Base-by-base conservation (phyloP, 495 filamentous ascomycete genomes). In the Platismatia glauca region DNA sequence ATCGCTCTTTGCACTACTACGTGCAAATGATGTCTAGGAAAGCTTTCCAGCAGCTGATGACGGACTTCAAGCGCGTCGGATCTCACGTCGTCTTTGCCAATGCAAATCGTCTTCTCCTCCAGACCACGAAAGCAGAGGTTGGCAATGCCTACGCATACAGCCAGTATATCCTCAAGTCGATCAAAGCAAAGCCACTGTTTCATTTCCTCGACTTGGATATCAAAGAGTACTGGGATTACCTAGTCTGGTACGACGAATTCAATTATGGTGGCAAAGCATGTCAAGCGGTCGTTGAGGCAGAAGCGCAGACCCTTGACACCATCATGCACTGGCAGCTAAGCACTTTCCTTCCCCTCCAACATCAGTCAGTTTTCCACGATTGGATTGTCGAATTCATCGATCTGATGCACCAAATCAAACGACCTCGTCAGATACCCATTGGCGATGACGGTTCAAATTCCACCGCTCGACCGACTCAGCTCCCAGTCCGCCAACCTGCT, bases 221-320 rank as follows among this genome's bases (percentile, higher is more conserved):
- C 71, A 96, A 92, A 68, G 94, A 99, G 72, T 99, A 97, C 72
- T 99, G 94, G 94, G 94, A 99, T 71, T 97, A 97, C 72, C 85
- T 99, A 0, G 86, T 96, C n/a, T 99, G 94, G 94, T 97, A 97
- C 65, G 94, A 99, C 72, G 91, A 96, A 74, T 94, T 91, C 77
- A 99, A 99, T 74, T 96, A 97, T 71, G 94, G 94, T 59, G 94
- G 94, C 60, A 96, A 94, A 70, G 95, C 90, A 4, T 94, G 89
- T 69, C 81, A 84, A 37, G 83, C 94, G 67, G 89, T 97, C 15
- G 79, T 87, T 34, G 94, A 95, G 70, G 78, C 80, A 41, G 93
- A 96, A 57, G 82, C 89, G 37, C 91, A 97, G 72, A 78, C 83
- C n/a, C 81, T 99, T 24, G 89, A 95, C 66, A 93, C 86, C 41